Evolutionary conservation across 148 eudicot species (phyloP).

Genomic region (Persicaria maculosa): DNA sequence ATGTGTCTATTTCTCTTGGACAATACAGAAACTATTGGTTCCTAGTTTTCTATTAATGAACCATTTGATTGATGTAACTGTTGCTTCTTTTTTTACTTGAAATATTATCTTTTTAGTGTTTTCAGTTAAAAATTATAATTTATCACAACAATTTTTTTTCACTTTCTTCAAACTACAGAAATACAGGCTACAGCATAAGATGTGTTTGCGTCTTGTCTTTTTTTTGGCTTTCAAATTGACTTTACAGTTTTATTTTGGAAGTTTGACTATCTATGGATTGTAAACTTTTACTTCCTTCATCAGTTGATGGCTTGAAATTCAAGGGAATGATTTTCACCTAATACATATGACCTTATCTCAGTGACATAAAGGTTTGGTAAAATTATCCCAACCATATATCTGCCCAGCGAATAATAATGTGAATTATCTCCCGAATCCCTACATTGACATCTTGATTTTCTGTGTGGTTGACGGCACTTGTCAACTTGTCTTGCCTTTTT

Average conservation of each 20-base stretch:
- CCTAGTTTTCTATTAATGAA: not conserved
- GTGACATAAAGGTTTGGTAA: constrained; percentile 5
- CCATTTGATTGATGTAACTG: not conserved
- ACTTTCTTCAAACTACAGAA: not conserved
- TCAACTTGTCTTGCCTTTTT: not conserved
- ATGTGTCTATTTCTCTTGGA: not conserved
- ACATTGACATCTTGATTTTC: not conserved
- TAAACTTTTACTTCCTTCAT: not conserved
- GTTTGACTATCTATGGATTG: not conserved
- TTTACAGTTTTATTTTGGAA: not conserved
- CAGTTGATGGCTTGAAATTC: constrained; percentile 1
- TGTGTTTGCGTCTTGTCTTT: not conserved
- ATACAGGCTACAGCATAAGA: not conserved
- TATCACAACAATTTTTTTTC: not conserved
- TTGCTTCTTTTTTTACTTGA: not conserved
- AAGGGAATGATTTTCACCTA: constrained; percentile 9
- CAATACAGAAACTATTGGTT: not conserved
- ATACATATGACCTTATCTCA: not conserved
- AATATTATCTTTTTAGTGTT: not conserved
- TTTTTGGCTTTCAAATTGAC: not conserved
- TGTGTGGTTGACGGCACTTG: not conserved
- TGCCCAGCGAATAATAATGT: constrained; percentile 1
- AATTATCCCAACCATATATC: constrained; percentile 10
- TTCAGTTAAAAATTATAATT: not conserved
- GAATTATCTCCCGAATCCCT: not conserved